Percentiles rank a stretch among this genome's conserved stretches.
phyloP scores from a whole-genome alignment of 2,329 filamentous ascomycete species.

The Aspergillus neoniger region DNA sequence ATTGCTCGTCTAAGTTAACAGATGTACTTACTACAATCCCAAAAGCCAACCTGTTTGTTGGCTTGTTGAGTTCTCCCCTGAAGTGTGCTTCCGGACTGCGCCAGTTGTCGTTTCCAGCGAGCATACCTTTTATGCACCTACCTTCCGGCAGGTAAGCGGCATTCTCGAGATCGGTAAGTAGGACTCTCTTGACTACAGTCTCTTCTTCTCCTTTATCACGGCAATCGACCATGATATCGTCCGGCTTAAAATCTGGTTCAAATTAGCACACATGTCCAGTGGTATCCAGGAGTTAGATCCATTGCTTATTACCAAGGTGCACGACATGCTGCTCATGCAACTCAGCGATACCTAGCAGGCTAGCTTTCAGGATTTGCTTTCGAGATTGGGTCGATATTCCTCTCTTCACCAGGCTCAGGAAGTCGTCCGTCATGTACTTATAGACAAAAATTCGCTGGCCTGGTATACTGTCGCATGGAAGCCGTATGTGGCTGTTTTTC shows the following conservation, averaged over 20 bases:
- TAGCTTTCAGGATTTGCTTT: constrained; percentile 49
- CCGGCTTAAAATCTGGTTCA: constrained; percentile 39
- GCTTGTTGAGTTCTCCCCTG: constrained; percentile 32
- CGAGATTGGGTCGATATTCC: constrained; percentile 39
- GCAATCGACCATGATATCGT: constrained; percentile 40
- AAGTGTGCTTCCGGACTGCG: constrained; percentile 36
- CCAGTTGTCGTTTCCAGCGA: constrained; percentile 37
- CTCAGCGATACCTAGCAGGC: constrained; percentile 40
- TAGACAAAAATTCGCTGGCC: constrained; percentile 50
- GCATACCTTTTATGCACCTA: constrained; percentile 29
- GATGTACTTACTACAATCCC: constrained; percentile 27
- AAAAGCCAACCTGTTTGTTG: constrained; percentile 40
- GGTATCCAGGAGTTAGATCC: background rate
- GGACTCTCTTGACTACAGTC: constrained; percentile 24
- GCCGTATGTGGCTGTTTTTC: constrained; percentile 42
- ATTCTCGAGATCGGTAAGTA: constrained; percentile 35
- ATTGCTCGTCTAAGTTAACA: background rate
- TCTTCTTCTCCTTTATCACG: constrained; percentile 21
- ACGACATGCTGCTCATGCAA: constrained; percentile 37
- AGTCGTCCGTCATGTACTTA: constrained; percentile 47
- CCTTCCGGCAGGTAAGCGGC: constrained; percentile 38
- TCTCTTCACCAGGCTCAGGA: constrained; percentile 47
- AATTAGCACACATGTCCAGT: constrained; percentile 1
- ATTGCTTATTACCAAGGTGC: constrained; percentile 28
- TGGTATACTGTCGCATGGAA: constrained; percentile 45